A percentile compares a stretch with the other conserved stretches of the same genome.
phyloP scores from a whole-genome alignment of 352 stramenopile species.

The Phytophthora niederhauseri region DNA sequence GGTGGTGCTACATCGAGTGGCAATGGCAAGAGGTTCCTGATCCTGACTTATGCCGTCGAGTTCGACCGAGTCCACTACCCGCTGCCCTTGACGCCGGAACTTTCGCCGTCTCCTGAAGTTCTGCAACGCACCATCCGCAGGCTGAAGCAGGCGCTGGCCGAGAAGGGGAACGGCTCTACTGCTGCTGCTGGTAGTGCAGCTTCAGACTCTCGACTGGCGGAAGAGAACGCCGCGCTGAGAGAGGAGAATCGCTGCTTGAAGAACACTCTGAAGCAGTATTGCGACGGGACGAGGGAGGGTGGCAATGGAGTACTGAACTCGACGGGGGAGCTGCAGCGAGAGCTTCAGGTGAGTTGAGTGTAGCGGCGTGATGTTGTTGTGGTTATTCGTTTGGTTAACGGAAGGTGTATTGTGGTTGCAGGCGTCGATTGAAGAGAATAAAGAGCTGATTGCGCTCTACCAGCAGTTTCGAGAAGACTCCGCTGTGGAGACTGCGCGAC shows the following conservation, averaged over 20 bases:
- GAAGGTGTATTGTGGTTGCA: constrained; percentile 15
- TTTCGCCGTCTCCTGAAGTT: constrained; percentile 66
- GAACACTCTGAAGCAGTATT: constrained; percentile 68
- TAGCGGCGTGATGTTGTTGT: not conserved
- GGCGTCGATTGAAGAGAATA: constrained; percentile 72
- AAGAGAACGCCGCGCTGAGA: constrained; percentile 55
- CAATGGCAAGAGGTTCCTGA: constrained; percentile 91
- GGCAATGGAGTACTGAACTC: constrained; percentile 23
- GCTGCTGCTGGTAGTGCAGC: not conserved
- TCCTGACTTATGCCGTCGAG: constrained; percentile 94
- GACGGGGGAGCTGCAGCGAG: constrained; percentile 54
- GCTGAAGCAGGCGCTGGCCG: constrained; percentile 41
- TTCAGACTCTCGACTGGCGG: constrained; percentile 19
- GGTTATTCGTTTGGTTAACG: not conserved
- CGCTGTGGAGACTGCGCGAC: constrained; percentile 43
- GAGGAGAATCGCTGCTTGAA: constrained; percentile 75
- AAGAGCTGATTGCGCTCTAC: constrained; percentile 76
- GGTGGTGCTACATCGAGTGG: constrained; percentile 3
- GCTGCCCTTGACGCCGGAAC: constrained; percentile 79
- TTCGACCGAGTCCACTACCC: constrained; percentile 96
- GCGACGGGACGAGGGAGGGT: constrained; percentile 20
- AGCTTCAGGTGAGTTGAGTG: constrained; percentile 37
- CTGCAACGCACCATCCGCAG: constrained; percentile 84
- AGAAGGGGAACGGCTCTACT: constrained; percentile 13
- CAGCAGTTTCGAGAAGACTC: constrained; percentile 72